Evolutionary conservation across 257 asterid species (phyloP).

Genomic region (Coffea eugenioides): DNA sequence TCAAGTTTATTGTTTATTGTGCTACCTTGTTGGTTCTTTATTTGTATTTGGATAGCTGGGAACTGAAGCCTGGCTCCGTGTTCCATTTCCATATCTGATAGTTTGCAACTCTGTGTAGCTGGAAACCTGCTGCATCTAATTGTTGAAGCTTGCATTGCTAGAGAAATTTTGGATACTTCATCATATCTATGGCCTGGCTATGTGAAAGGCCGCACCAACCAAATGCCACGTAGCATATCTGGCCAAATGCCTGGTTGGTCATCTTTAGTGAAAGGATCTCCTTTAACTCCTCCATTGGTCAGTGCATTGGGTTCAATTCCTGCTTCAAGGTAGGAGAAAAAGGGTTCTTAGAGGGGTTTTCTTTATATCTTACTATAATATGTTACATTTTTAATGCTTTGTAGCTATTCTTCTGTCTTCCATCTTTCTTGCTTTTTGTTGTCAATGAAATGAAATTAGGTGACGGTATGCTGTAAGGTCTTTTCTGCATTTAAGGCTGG

Average conservation of each 20-base stretch:
- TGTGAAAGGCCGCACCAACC: slow-evolving; percentile 76
- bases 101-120: slow-evolving; percentile 48
- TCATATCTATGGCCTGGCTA: slow-evolving; percentile 98
- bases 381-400: background rate
- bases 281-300: slow-evolving; percentile 74
- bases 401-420: background rate
- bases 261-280: slow-evolving; percentile 78
- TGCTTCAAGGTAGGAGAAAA: slow-evolving; percentile 73
- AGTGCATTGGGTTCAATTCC: slow-evolving; percentile 81
- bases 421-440: background rate
- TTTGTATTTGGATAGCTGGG: slow-evolving; percentile 1
- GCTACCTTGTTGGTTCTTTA: background rate
- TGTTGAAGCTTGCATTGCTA: slow-evolving; percentile 96
- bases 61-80: background rate
- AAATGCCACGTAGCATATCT: slow-evolving; percentile 71
- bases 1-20: background rate
- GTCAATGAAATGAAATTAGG: background rate
- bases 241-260: slow-evolving; percentile 88
- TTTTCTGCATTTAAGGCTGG: background rate
- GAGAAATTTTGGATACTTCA: slow-evolving; percentile 85
- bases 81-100: slow-evolving; percentile 9
- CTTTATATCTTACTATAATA: background rate
- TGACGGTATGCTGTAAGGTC: background rate
- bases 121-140: slow-evolving; percentile 88
- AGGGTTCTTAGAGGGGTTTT: background rate